Evolutionary conservation across 176 grass and related monocot species (phyloP).

Genomic region (maize (Zea mays)): DNA sequence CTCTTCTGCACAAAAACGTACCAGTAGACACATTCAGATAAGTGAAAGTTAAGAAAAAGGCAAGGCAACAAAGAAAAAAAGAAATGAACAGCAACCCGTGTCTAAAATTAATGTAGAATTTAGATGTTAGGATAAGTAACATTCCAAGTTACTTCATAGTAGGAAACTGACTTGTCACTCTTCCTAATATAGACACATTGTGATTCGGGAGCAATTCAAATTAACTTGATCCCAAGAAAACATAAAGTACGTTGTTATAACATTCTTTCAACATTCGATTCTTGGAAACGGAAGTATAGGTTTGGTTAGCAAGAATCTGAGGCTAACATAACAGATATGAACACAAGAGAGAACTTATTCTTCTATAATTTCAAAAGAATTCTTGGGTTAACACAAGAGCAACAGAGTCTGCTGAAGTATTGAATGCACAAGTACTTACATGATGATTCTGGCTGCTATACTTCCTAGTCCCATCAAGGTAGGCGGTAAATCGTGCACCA

Average conservation of each 20-base stretch:
- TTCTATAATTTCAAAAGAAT: conserved; percentile 2
- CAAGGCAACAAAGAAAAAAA: no score
- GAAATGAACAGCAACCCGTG: neutral
- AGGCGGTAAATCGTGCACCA: conserved; percentile 14
- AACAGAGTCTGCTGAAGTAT: neutral
- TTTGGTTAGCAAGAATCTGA: neutral
- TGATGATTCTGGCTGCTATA: conserved; percentile 36
- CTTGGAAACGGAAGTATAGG: neutral
- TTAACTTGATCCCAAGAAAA: neutral
- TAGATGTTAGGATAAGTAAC: neutral
- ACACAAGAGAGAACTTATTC: neutral
- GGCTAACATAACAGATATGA: conserved; percentile 7
- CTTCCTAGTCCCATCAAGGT: conserved; percentile 43
- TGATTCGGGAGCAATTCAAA: conserved; percentile 7
- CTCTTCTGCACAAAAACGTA: conserved; percentile 38
- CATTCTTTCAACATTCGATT: neutral
- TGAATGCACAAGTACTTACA: conserved; percentile 54
- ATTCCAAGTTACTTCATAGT: neutral
- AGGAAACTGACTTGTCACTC: neutral
- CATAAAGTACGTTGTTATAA: neutral
- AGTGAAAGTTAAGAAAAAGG: neutral
- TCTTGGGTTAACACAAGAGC: neutral
- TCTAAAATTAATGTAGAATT: conserved; percentile 4
- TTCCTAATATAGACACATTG: neutral
- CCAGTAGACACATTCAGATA: neutral